These are phyloP conservation scores for Haplographium delicatum DNA, from an alignment of 495 filamentous ascomycete species.

Conservation along the genomic window DNA sequence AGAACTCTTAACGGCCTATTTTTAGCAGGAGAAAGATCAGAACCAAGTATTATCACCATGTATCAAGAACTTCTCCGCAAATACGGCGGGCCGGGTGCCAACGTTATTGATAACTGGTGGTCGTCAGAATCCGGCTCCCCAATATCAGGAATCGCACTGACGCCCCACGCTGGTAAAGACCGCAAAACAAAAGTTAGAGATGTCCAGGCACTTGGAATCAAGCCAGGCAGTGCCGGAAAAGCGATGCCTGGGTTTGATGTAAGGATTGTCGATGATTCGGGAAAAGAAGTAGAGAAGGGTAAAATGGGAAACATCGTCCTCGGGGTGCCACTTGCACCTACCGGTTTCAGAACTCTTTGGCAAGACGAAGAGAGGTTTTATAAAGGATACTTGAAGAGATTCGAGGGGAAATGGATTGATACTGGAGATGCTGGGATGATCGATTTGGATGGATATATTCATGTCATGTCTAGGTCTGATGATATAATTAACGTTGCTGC, in stretches of 20 bases:
- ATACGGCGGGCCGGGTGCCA: constrained; percentile 56
- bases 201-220: constrained; percentile 40
- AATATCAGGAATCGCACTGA: constrained; percentile 74
- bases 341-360: constrained; percentile 81
- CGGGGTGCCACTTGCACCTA: constrained; percentile 73
- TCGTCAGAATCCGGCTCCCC: constrained; percentile 87
- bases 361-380: constrained; percentile 80
- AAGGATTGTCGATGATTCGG: constrained; percentile 72
- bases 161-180: constrained; percentile 44
- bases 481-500: constrained; percentile 96
- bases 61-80: constrained; percentile 66
- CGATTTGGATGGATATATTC: constrained; percentile 75
- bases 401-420: constrained; percentile 75
- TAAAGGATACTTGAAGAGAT: constrained; percentile 72
- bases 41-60: constrained; percentile 75
- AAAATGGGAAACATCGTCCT: constrained; percentile 92
- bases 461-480: constrained; percentile 81
- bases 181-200: constrained; percentile 31
- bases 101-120: constrained; percentile 95
- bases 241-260: constrained; percentile 90
- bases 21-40: constrained; percentile 83
- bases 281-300: constrained; percentile 57
- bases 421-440: constrained; percentile 88
- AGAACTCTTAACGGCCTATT: constrained; percentile 67
- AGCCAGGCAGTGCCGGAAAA: constrained; percentile 83